Evolutionary conservation across 163 green algal genomes (phyloP).

Genomic region (Chloroidium sp.): DNA sequence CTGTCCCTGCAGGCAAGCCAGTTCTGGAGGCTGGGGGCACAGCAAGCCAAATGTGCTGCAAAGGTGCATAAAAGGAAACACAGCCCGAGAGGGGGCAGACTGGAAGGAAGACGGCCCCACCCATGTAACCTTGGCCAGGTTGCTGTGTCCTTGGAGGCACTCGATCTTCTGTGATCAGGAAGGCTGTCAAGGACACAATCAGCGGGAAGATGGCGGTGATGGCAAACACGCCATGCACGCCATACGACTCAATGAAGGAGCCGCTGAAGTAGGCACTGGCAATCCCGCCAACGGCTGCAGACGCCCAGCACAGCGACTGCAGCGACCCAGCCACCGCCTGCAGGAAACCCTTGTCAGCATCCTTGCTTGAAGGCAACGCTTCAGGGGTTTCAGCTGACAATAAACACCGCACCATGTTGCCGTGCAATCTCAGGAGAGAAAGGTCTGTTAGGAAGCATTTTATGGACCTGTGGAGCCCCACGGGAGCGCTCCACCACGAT

Average conservation of each 20-base stretch:
- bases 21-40: too few relatives aligned
- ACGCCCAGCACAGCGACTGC: conserved; percentile 92
- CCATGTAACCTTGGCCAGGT: background rate
- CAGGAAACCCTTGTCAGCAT: background rate
- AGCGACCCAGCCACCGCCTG: conserved; percentile 65
- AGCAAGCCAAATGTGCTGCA: background rate
- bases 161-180: conserved; percentile 73
- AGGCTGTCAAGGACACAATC: conserved; percentile 57
- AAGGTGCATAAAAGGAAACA: background rate
- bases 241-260: conserved; percentile 60
- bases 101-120: too few relatives aligned
- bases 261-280: conserved; percentile 79
- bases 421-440: background rate
- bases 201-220: conserved; percentile 84
- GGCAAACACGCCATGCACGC: conserved; percentile 74
- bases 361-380: background rate
- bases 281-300: conserved; percentile 66
- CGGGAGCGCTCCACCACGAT: conserved; percentile 81
- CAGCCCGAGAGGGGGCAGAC: background rate
- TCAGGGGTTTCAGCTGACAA: background rate
- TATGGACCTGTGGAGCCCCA: conserved; percentile 35
- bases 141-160: background rate
- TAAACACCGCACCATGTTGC: too few relatives aligned
- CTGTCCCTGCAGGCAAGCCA: background rate
- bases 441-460: background rate